Evolutionary conservation across 352 stramenopile species (phyloP).

Genomic region (Thalassiosira exigua): DNA sequence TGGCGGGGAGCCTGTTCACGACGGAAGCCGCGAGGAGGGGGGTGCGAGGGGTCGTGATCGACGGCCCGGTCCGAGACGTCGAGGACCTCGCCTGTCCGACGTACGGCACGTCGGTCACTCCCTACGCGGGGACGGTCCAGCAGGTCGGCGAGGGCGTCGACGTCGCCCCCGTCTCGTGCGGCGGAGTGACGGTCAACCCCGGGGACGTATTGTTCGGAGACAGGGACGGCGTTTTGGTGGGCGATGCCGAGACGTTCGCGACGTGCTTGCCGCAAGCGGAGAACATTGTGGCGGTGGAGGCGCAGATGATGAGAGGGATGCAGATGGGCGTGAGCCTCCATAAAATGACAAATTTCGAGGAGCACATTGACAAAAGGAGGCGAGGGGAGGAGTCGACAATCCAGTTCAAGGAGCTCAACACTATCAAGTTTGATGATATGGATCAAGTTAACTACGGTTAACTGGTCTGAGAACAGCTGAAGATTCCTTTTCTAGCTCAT

Average conservation of each 20-base stretch:
- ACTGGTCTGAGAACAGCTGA: too few species aligned
- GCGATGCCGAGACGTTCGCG: conserved; percentile 24
- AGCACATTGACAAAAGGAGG: conserved; percentile 40
- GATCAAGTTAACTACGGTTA: too few species aligned
- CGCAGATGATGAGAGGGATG: conserved; percentile 54
- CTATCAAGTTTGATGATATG: too few species aligned
- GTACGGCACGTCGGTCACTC: conserved; percentile 49
- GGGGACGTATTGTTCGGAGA: conserved; percentile 66
- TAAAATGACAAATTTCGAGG: conserved; percentile 54
- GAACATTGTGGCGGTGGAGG: conserved; percentile 52
- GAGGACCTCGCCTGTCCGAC: conserved; percentile 25
- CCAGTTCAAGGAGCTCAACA: too few species aligned
- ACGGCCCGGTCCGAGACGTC: conserved; percentile 61
- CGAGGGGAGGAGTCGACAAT: conserved; percentile 37
- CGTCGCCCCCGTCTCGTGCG: conserved; percentile 42
- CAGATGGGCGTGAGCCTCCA: conserved; percentile 34
- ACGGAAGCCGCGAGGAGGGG: conserved; percentile 44
- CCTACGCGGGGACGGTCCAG: conserved; percentile 61
- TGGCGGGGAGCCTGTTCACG: conserved; percentile 59
- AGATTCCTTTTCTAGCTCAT: too few species aligned
- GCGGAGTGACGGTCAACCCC: conserved; percentile 50
- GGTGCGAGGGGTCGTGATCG: conserved; percentile 57
- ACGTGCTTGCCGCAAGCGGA: conserved; percentile 44
- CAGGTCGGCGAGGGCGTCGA: conserved; percentile 45
- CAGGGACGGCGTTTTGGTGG: conserved; percentile 46